Conservation (phyloP, 164 flowering plant genomes). For the Amborella trichopoda region DNA sequence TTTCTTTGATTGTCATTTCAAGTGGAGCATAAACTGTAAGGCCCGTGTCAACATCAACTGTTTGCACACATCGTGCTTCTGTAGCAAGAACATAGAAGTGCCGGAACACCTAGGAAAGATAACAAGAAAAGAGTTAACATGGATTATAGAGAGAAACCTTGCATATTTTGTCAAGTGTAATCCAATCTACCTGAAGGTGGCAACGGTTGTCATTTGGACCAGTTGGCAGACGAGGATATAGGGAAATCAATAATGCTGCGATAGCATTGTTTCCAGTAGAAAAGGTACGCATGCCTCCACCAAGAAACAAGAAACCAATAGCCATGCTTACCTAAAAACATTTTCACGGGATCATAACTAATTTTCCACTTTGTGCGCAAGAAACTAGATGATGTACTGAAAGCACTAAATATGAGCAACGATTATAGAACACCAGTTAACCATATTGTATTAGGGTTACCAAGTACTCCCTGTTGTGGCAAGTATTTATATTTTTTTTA, state of each 20-base stretch:
- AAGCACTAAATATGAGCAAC: too few species aligned
- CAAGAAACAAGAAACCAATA: constrained; percentile 93
- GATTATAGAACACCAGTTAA: too few species aligned
- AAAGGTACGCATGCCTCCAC: constrained; percentile 90
- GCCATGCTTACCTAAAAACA: constrained; percentile 71
- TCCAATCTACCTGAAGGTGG: constrained; percentile 71
- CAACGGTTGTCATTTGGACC: constrained; percentile 98
- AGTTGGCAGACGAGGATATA: constrained; percentile 92
- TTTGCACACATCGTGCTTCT: constrained; percentile 92
- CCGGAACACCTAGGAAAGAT: constrained; percentile 66
- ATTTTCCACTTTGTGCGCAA: too few species aligned
- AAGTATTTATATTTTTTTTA: too few species aligned
- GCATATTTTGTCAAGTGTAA: too few species aligned
- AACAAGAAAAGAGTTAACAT: not conserved
- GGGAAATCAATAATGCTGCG: constrained; percentile 73
- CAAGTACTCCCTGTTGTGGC: too few species aligned
- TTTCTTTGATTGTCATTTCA: constrained; percentile 61
- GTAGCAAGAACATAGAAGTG: constrained; percentile 92
- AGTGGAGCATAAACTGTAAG: constrained; percentile 87
- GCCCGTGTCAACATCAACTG: constrained; percentile 95
- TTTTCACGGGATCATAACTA: too few species aligned
- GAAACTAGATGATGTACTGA: too few species aligned
- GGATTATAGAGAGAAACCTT: not conserved
- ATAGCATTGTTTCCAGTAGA: constrained; percentile 72
- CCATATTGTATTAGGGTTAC: too few species aligned